Evolutionary conservation across 2,329 filamentous ascomycete species (phyloP), one percentile per base, ranked within the genome.

Genomic region (Cladobotryum protrusum): DNA sequence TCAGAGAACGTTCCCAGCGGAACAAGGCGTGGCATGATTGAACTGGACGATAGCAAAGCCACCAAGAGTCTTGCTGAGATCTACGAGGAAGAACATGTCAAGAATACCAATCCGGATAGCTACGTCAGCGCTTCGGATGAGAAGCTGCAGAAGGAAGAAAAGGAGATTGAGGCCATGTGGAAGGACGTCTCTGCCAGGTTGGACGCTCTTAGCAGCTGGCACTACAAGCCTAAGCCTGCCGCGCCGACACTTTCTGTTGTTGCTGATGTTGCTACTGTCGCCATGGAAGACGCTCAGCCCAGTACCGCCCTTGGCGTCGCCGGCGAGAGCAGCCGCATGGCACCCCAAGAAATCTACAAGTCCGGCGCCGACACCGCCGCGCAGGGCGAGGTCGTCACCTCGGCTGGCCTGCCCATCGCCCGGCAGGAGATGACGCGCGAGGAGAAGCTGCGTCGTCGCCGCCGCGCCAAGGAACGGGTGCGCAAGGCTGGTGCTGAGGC

Each of bases 231-330:
- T 48, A 95, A 91, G 72, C 85, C 88, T 11, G 79, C 85, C 2
- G 86, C 86, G 46, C 82, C 89, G n/a, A 81, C 82, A 42, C 81
- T 99, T 55, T 91, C 88, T 40, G 87, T 96, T 49, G 86, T 96
- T 33, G 80, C 89, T 20, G 92, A 97, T 68, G 88, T 93, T 4
- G 89, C 91, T n/a, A 89, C 88, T 3, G 85, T 97, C 56, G 79
- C 81, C 57, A 95, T 97, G 87, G 93, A 99, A 72, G 93, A 99
- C 63, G 92, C 90, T 1, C 86, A 95, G 60, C 92, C 93, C 7
- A 85, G 86, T 14, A 89, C 86, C 1, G 87, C 87, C 40, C 83
- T 85, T 61, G 88, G 86, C 39, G 81, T 90, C 52, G 76, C 77
- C 13, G 82, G 82, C 48, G 79, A 77, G 42, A 74, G 81, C 56